phyloP scores from a whole-genome alignment of 2,329 filamentous ascomycete genomes.

The Rasamsonia emersonii region DNA sequence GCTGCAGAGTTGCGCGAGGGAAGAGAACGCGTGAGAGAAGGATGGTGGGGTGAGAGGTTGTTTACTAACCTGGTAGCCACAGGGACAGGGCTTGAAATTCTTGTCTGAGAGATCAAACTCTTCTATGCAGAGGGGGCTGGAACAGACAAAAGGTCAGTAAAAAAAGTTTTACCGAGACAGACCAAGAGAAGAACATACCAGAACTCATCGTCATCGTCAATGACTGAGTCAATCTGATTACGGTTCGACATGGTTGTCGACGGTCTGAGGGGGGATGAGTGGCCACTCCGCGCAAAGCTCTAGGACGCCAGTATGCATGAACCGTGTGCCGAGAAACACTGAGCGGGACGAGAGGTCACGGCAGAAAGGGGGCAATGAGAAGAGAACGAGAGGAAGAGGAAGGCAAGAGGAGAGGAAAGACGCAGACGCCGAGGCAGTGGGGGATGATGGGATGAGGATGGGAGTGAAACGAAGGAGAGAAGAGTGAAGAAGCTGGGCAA shows the following conservation, averaged over 20 bases:
- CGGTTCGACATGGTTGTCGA: conserved; percentile 35
- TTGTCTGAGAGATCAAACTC: conserved; percentile 97
- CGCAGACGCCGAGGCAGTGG: conserved; percentile 11
- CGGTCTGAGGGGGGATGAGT: conserved; percentile 13
- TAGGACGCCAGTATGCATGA: too few relatives aligned
- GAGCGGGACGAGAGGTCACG: conserved; percentile 2
- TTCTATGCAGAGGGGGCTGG: conserved; percentile 92
- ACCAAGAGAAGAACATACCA: conserved; percentile 26
- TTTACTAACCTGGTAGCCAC: conserved; percentile 80
- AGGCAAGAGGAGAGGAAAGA: conserved; percentile 16
- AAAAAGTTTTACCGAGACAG: conserved; percentile 1
- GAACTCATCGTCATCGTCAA: conserved; percentile 42
- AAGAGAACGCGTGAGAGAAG: background rate
- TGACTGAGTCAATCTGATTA: conserved; percentile 40
- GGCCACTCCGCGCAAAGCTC: too few relatives aligned
- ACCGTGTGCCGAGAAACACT: conserved; percentile 1
- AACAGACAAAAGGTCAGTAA: conserved; percentile 16
- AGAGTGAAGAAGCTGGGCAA: conserved; percentile 5
- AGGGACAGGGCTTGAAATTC: conserved; percentile 94
- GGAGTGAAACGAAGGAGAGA: conserved; percentile 8
- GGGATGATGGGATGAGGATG: conserved; percentile 12
- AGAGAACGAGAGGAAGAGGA: conserved; percentile 11
- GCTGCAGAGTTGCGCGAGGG: background rate
- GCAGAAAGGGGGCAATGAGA: conserved; percentile 5
- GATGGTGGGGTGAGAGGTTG: background rate